Evolutionary conservation across 202 grass and related monocot species (phyloP), one percentile per base, ranked within the genome.

Genomic region (Schoenoplectus triqueter): DNA sequence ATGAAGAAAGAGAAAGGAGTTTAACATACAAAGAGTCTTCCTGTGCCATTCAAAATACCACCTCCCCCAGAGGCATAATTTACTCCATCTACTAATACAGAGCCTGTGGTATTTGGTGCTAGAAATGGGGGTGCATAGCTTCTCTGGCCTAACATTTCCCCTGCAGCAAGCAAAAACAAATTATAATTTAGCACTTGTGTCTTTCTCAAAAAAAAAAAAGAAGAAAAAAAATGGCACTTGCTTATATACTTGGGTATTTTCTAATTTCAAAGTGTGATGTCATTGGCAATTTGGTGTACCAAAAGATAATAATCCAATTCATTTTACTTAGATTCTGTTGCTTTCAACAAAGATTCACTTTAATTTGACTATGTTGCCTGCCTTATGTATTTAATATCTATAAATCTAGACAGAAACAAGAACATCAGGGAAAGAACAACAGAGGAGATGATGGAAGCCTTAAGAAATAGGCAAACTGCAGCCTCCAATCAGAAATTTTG

Each of bases 21-120:
- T 64, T 3, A 11, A 84, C 92, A 61, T 82, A 97, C 92, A 69
- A 98, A 98, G 10, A 95, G 46, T 69, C 59, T 67, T 19, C 96
- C 96, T 0, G 96, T 98, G 0, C 64, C 88, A 86, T 98, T 98
- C 31, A 98, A 86, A 20, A 98, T 95, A 14, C 96, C 96, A 3
- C 84, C 96, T 1, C 96, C 96, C 6, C 93, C 93, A 0, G 96
- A 95, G 14, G 96, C 93, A 84, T 95, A 95, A 86, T 98, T 98
- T 5, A 98, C 96, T 75, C 96, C 96, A 69, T 91, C 88, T 0
- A 98, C 77, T 61, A 98, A 57, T 0, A 81, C 88, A 5, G 81
- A 74, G 59, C 96, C 96, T 42, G 91, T 86, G 7, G 91, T 86
- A 87, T 98, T 92, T 10, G 93, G 91, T 0, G 93, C 87, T 0